These are phyloP conservation scores for Reutealis trisperma DNA, from an alignment of 345 rosid species.

Conservation along the genomic window DNA sequence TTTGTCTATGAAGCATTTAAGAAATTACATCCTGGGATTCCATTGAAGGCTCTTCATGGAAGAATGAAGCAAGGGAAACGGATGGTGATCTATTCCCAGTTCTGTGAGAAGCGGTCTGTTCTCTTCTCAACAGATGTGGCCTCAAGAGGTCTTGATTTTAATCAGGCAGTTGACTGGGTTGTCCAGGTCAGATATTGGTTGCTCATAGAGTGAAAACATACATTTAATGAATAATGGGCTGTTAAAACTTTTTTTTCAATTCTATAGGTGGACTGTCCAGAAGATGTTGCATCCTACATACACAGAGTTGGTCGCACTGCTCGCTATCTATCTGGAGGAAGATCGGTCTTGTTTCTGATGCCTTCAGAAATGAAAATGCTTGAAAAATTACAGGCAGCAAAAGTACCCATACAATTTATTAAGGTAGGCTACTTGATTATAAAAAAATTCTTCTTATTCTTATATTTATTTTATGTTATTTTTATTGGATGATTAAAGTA, in stretches of 20 bases:
- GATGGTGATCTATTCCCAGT: slow-evolving; percentile 78
- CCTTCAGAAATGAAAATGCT: slow-evolving; percentile 96
- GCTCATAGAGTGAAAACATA: background rate
- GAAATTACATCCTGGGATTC: slow-evolving; percentile 93
- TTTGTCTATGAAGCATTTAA: slow-evolving; percentile 93
- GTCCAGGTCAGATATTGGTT: slow-evolving; percentile 64
- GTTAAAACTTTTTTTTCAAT: slow-evolving; percentile 15
- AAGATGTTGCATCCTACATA: slow-evolving; percentile 86
- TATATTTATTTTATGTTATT: background rate
- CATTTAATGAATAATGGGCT: slow-evolving; percentile 5
- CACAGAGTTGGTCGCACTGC: slow-evolving; percentile 99
- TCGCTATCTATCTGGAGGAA: slow-evolving; percentile 71
- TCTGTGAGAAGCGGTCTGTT: slow-evolving; percentile 75
- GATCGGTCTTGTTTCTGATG: slow-evolving; percentile 72
- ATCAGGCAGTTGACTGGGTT: slow-evolving; percentile 94
- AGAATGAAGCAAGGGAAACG: slow-evolving; percentile 91
- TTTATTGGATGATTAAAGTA: background rate
- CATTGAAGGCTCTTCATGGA: slow-evolving; percentile 93
- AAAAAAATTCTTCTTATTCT: background rate
- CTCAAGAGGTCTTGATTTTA: slow-evolving; percentile 94
- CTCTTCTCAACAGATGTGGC: slow-evolving; percentile 95
- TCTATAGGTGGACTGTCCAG: slow-evolving; percentile 88
- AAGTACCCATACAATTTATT: slow-evolving; percentile 63
- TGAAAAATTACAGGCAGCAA: slow-evolving; percentile 73
- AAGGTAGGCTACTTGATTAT: slow-evolving; percentile 50